phyloP scores from a whole-genome alignment of 495 filamentous ascomycete genomes.

The Choiromyces venosus region DNA sequence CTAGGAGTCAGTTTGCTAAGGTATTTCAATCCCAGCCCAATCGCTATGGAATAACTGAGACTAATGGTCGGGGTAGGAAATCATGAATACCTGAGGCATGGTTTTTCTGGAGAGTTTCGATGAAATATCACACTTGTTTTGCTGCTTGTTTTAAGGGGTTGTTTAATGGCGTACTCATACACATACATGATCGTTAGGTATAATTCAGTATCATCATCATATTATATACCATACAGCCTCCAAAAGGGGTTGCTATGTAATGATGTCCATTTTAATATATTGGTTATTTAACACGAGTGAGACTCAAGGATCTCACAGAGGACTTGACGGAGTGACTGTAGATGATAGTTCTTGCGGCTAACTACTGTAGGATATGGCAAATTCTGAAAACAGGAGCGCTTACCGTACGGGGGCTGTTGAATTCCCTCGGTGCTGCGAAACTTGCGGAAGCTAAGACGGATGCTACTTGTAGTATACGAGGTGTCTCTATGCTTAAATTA shows the following conservation, averaged over 20 bases:
- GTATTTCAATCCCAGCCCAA: conserved; percentile 14
- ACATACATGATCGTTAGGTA: neutral
- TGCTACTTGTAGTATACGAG: neutral
- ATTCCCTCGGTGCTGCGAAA: neutral
- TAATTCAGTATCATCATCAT: neutral
- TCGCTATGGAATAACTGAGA: neutral
- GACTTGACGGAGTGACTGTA: neutral
- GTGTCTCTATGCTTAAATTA: neutral
- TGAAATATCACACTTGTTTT: neutral
- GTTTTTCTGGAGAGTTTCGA: neutral
- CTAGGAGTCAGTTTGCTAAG: conserved; percentile 69
- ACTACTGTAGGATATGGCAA: too few species aligned
- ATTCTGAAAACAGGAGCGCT: too few species aligned
- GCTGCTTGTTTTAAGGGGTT: neutral
- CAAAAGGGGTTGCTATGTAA: neutral
- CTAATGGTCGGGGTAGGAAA: conserved; percentile 16
- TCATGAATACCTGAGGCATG: conserved; percentile 18
- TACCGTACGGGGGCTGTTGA: neutral
- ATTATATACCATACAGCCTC: neutral
- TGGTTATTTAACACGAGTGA: neutral
- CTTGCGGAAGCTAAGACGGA: neutral
- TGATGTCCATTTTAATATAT: neutral
- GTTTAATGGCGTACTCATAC: neutral
- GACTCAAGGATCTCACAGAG: neutral
- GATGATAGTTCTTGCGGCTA: neutral